phyloP scores from a whole-genome alignment of 345 rosid species.

The Murraya paniculata region DNA sequence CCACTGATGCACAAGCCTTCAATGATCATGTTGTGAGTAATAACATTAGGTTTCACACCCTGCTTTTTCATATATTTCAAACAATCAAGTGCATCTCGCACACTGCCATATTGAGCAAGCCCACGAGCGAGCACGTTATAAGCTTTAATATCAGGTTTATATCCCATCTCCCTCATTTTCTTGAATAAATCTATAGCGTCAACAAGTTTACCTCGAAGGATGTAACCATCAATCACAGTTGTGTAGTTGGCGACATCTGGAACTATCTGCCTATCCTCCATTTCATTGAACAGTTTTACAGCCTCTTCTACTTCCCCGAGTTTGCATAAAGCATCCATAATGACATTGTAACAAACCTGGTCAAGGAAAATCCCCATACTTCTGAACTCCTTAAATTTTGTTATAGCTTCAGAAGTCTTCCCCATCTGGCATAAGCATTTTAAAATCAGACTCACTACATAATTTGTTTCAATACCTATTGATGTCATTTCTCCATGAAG shows the following conservation, averaged over 20 bases:
- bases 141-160: constrained; percentile 42
- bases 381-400: constrained; percentile 38
- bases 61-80: neutral
- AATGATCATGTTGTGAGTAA: constrained; percentile 55
- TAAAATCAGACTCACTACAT: constrained; percentile 54
- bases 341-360: constrained; percentile 52
- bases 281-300: constrained; percentile 44
- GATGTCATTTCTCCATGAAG: constrained; percentile 44
- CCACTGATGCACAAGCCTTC: constrained; percentile 67
- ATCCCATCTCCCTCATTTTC: constrained; percentile 52
- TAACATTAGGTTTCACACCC: neutral
- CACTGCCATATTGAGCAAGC: neutral
- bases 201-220: constrained; percentile 39
- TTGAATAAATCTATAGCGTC: constrained; percentile 50
- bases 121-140: neutral
- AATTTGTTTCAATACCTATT: constrained; percentile 54
- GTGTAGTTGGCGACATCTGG: constrained; percentile 68
- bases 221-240: constrained; percentile 64
- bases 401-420: constrained; percentile 30
- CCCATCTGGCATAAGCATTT: constrained; percentile 52
- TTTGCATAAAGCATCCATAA: constrained; percentile 57
- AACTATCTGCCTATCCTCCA: constrained; percentile 45
- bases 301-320: constrained; percentile 65
- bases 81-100: neutral
- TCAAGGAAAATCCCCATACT: constrained; percentile 51